phyloP scores from a whole-genome alignment of 257 asterid genomes.

The Fraxinus americana region DNA sequence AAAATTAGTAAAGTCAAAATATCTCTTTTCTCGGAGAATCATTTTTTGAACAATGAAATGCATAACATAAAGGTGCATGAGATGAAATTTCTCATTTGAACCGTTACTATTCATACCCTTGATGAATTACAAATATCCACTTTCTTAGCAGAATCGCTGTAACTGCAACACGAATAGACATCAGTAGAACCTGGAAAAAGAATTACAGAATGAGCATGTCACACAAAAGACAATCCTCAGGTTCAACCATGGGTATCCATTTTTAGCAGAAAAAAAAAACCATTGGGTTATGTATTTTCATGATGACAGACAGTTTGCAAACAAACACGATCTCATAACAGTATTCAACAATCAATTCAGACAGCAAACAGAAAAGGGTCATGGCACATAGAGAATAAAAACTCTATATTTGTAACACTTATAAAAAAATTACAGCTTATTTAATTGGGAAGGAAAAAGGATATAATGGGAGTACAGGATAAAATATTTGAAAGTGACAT shows the following conservation, averaged over 20 bases:
- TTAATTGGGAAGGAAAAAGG: neutral
- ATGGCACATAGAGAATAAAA: neutral
- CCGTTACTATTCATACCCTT: conserved; percentile 30
- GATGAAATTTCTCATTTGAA: conserved; percentile 28
- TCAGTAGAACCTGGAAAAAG: conserved; percentile 27
- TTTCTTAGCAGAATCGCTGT: conserved; percentile 25
- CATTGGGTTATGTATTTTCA: neutral
- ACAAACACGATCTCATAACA: neutral
- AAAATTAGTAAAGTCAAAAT: too few relatives aligned
- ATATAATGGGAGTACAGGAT: neutral
- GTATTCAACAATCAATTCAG: neutral
- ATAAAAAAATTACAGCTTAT: neutral
- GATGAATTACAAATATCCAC: conserved; percentile 21
- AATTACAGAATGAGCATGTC: neutral
- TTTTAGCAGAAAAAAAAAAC: neutral
- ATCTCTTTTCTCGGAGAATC: too few relatives aligned
- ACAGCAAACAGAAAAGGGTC: neutral
- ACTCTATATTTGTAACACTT: conserved; percentile 3
- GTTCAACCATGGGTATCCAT: conserved; percentile 11
- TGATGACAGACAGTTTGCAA: conserved; percentile 3
- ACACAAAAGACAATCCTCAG: conserved; percentile 6
- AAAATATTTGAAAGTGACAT: neutral
- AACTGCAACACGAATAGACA: conserved; percentile 30
- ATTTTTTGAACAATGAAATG: too few relatives aligned
- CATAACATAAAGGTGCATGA: conserved; percentile 1